Conservation (phyloP, 106 monocot species). For the Dendrobium officinale region DNA sequence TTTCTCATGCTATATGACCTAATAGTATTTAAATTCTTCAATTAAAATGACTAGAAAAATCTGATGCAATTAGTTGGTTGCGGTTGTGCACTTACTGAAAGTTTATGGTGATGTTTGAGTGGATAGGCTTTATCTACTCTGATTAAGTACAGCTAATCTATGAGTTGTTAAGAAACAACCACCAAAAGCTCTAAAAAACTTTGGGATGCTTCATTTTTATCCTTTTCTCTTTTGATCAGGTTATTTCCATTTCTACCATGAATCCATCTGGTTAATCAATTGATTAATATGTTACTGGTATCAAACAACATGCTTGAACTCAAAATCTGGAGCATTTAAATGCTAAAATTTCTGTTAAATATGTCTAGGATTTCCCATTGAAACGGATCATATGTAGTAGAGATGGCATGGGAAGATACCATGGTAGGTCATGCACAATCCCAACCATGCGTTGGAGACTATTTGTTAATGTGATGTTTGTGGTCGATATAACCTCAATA, state of each 20-base stretch:
- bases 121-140: not conserved
- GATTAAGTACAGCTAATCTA: not conserved
- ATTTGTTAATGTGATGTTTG: not conserved
- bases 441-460: not conserved
- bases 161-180: not conserved
- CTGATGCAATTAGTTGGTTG: not conserved
- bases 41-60: not conserved
- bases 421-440: not conserved
- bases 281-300: not conserved
- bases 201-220: not conserved
- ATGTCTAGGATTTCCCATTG: not conserved
- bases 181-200: not conserved
- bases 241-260: not conserved
- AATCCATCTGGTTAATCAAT: not conserved
- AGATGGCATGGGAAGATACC: not conserved
- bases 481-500: not conserved
- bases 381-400: not conserved
- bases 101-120: slow-evolving; percentile 1
- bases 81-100: not conserved
- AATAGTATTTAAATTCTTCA: not conserved
- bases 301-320: not conserved
- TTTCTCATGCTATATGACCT: not conserved
- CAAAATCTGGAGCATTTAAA: not conserved
- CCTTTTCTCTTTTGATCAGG: not conserved
- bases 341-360: not conserved